A percentile compares a stretch with the other conserved stretches of the same genome.
Evolutionary conservation across 129 eudicot genomes (phyloP).

Genomic region (Tagetes patula): DNA sequence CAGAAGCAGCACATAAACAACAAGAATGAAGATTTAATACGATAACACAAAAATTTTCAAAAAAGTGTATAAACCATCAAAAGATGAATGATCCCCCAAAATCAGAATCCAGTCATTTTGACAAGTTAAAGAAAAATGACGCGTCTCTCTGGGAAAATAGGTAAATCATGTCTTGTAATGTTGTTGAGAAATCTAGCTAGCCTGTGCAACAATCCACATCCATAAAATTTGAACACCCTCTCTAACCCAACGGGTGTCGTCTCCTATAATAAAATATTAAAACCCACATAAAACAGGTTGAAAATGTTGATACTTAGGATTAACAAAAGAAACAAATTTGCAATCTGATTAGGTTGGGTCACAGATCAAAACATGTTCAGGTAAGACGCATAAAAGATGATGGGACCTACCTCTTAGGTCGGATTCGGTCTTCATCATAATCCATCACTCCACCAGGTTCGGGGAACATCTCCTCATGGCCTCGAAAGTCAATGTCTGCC

Average conservation of each 20-base stretch:
- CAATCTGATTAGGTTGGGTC: not conserved
- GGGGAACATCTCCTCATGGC: slow-evolving; percentile 78
- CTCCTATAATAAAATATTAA: slow-evolving; percentile 21
- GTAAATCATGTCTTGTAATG: slow-evolving; percentile 19
- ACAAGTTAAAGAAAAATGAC: slow-evolving; percentile 13
- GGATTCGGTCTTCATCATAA: slow-evolving; percentile 46
- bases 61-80: slow-evolving; percentile 4
- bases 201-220: slow-evolving; percentile 19
- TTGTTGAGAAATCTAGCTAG: slow-evolving; percentile 26
- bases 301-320: not conserved
- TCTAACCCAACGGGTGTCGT: slow-evolving; percentile 35
- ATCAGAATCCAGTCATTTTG: slow-evolving; percentile 1
- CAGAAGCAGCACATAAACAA: not conserved
- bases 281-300: not conserved
- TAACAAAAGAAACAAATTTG: not conserved
- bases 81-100: slow-evolving; percentile 16
- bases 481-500: slow-evolving; percentile 77
- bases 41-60: not conserved
- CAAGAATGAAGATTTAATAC: not conserved
- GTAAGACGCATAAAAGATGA: slow-evolving; percentile 6
- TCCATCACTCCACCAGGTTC: slow-evolving; percentile 91
- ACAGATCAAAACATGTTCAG: not conserved
- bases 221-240: not conserved
- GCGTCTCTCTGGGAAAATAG: slow-evolving; percentile 5
- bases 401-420: slow-evolving; percentile 34